Evolutionary conservation across 257 asterid genomes (phyloP).

Genomic region (Dorcoceras hygrometricum): DNA sequence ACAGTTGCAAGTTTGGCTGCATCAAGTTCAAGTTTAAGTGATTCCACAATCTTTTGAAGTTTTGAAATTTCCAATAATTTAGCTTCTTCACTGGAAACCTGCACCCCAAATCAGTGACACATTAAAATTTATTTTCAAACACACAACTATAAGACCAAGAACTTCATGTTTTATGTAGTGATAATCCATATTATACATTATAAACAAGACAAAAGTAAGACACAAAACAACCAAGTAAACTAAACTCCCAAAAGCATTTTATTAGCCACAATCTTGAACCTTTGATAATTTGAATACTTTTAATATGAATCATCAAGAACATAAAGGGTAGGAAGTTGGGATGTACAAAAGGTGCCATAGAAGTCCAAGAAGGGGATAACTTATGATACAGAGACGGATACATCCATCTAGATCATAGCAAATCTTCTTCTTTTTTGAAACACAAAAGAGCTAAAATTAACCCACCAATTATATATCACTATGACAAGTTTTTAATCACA

Average conservation of each 20-base stretch:
- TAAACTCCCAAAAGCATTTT: background rate
- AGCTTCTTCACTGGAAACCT: slow-evolving; percentile 83
- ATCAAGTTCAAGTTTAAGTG: slow-evolving; percentile 73
- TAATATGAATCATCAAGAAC: background rate
- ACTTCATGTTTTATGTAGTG: background rate
- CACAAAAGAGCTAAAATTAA: too few relatives aligned
- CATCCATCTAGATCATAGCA: background rate
- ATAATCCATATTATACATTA: background rate
- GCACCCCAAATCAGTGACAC: slow-evolving; percentile 35
- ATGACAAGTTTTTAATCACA: background rate
- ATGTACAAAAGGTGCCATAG: background rate
- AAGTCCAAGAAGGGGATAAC: background rate
- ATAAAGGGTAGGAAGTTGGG: background rate
- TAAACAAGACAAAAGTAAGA: background rate
- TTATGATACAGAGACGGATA: background rate
- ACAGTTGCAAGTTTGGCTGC: slow-evolving; percentile 90
- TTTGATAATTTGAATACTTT: background rate
- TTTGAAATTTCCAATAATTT: slow-evolving; percentile 74
- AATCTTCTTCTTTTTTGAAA: background rate
- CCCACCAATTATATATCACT: background rate
- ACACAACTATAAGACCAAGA: slow-evolving; percentile 1
- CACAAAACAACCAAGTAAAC: background rate
- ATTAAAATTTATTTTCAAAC: background rate
- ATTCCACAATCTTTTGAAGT: slow-evolving; percentile 85
- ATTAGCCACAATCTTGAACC: background rate